A percentile compares a stretch with the other conserved stretches of the same genome.
phyloP scores from a whole-genome alignment of 768 basidiomycete species.

The Lentinus tigrinus region DNA sequence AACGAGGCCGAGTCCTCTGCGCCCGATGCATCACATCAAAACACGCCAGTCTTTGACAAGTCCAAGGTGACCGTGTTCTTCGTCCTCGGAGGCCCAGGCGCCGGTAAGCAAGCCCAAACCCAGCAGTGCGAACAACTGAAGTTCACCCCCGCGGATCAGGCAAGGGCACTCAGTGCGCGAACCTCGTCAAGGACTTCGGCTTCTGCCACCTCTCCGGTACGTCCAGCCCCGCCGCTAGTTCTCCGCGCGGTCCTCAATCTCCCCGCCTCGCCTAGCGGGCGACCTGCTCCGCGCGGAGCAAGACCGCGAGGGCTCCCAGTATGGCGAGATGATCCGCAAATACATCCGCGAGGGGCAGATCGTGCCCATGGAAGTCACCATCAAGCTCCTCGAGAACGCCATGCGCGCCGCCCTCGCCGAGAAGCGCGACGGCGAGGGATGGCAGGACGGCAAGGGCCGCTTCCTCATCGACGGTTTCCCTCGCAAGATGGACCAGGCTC shows the following conservation, averaged over 20 bases:
- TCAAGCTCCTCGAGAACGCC: slow-evolving; percentile 92
- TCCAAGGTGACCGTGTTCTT: slow-evolving; percentile 84
- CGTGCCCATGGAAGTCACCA: slow-evolving; percentile 95
- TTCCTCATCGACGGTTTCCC: slow-evolving; percentile 98
- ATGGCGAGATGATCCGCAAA: slow-evolving; percentile 80
- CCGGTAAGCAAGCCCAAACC: slow-evolving; percentile 49
- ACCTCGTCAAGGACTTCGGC: slow-evolving; percentile 78
- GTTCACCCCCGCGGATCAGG: slow-evolving; percentile 45
- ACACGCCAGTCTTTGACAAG: slow-evolving; percentile 58
- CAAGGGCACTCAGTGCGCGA: slow-evolving; percentile 93
- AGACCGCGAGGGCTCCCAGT: slow-evolving; percentile 76
- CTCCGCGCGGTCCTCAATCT: slow-evolving; percentile 1
- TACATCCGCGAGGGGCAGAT: slow-evolving; percentile 91
- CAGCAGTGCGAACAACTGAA: not conserved
- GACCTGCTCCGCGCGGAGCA: slow-evolving; percentile 96
- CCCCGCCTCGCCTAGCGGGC: slow-evolving; percentile 59
- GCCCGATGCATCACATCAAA: not conserved
- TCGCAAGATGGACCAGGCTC: slow-evolving; percentile 96
- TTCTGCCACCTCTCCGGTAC: slow-evolving; percentile 94
- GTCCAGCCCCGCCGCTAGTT: slow-evolving; percentile 20
- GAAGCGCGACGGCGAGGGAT: slow-evolving; percentile 46
- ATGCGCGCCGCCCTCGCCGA: slow-evolving; percentile 65
- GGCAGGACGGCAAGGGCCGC: slow-evolving; percentile 71
- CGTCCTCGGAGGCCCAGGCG: slow-evolving; percentile 96
- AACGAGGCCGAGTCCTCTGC: slow-evolving; percentile 1